Evolutionary conservation across 257 asterid genomes (phyloP).

Genomic region (Eustoma russellianum): DNA sequence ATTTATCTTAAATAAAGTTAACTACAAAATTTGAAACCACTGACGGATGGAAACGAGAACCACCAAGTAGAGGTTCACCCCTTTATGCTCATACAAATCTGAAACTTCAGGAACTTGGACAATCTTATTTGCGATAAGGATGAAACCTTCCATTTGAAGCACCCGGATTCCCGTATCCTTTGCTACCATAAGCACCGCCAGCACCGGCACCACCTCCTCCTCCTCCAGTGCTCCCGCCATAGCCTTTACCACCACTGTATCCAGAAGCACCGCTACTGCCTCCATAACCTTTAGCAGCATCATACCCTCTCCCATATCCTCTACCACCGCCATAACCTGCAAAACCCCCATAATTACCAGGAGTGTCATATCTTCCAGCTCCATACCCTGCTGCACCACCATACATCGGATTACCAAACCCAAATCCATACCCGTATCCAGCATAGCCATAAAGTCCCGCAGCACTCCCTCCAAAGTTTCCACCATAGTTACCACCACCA

Average conservation of each 20-base stretch:
- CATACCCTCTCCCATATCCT: conserved; percentile 49
- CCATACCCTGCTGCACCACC: conserved; percentile 72
- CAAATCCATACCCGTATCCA: conserved; percentile 88
- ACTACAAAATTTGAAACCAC: background rate
- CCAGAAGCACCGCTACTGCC: conserved; percentile 42
- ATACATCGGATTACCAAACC: conserved; percentile 89
- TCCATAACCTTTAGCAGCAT: conserved; percentile 47
- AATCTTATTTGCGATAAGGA: conserved; percentile 67
- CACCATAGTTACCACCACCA: conserved; percentile 63
- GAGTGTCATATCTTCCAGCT: conserved; percentile 46
- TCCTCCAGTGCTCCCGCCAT: conserved; percentile 21
- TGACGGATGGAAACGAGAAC: conserved; percentile 3
- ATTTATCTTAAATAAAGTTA: conserved; percentile 1
- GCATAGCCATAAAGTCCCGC: conserved; percentile 77
- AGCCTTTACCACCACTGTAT: conserved; percentile 40
- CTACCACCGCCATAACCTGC: conserved; percentile 54
- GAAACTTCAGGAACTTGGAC: background rate
- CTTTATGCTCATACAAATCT: conserved; percentile 1
- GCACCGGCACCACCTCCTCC: conserved; percentile 17
- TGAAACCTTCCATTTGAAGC: conserved; percentile 60
- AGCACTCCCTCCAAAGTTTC: conserved; percentile 53
- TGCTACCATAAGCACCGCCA: conserved; percentile 21
- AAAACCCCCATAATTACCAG: conserved; percentile 57
- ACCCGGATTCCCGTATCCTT: conserved; percentile 47
- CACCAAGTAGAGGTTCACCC: conserved; percentile 1